phyloP scores from a whole-genome alignment of 2,329 filamentous ascomycete species.

The Fusarium duplospermum region DNA sequence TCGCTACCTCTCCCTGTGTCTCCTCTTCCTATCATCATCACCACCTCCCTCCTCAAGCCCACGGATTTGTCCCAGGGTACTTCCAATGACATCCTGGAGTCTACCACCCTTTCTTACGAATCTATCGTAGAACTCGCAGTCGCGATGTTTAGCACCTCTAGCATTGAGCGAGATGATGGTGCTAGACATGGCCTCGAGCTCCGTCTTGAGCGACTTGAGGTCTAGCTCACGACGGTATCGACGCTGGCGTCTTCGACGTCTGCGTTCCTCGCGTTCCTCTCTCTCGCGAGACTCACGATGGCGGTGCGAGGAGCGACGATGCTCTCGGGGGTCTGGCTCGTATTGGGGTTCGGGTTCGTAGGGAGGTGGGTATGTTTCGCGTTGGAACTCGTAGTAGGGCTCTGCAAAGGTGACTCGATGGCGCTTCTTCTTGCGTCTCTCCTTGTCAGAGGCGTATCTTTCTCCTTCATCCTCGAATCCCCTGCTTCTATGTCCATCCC shows the following conservation, averaged over 20 bases:
- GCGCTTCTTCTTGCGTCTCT: slow-evolving; percentile 33
- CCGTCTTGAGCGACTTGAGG: slow-evolving; percentile 38
- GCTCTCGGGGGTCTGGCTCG: not conserved
- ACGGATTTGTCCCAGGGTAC: slow-evolving; percentile 39
- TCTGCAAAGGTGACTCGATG: slow-evolving; percentile 42
- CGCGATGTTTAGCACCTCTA: slow-evolving; percentile 34
- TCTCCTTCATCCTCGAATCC: slow-evolving; percentile 20
- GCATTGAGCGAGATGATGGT: slow-evolving; percentile 42
- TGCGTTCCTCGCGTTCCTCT: slow-evolving; percentile 32
- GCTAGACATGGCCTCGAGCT: slow-evolving; percentile 43
- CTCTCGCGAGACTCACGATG: not conserved
- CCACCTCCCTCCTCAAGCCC: slow-evolving; percentile 30
- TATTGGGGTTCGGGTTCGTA: slow-evolving; percentile 12
- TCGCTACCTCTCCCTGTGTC: slow-evolving; percentile 15
- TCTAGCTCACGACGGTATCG: slow-evolving; percentile 32
- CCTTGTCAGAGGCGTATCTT: slow-evolving; percentile 30
- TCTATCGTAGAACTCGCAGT: slow-evolving; percentile 43
- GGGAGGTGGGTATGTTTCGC: slow-evolving; percentile 27
- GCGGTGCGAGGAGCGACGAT: not conserved
- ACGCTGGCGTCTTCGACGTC: slow-evolving; percentile 31
- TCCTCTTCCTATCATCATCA: slow-evolving; percentile 28
- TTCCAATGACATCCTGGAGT: slow-evolving; percentile 42
- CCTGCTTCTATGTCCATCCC: slow-evolving; percentile 16
- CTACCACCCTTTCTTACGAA: slow-evolving; percentile 41
- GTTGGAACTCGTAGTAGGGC: slow-evolving; percentile 28